Evolutionary conservation across 495 filamentous ascomycete species (phyloP).

Genomic region (Aspergillus sclerotiicarbonarius): DNA sequence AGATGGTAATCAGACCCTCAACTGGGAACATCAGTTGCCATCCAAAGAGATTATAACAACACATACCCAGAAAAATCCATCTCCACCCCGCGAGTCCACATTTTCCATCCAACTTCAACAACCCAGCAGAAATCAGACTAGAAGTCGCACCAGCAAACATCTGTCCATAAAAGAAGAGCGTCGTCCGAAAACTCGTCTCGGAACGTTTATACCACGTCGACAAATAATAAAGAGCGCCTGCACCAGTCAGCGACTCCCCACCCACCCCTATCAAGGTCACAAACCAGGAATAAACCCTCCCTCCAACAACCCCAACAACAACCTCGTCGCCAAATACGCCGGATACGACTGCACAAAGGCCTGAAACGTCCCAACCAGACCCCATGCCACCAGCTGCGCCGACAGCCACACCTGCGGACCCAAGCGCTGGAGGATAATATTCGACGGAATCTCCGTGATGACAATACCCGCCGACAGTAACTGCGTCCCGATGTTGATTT

Average conservation of each 20-base stretch:
- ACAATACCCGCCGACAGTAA: conserved; percentile 57
- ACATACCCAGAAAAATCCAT: conserved; percentile 58
- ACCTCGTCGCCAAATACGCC: conserved; percentile 49
- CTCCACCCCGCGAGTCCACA: conserved; percentile 55
- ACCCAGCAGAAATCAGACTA: conserved; percentile 50
- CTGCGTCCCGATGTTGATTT: conserved; percentile 58
- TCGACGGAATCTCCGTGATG: conserved; percentile 56
- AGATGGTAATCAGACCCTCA: conserved; percentile 52
- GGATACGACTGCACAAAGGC: conserved; percentile 53
- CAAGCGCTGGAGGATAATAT: conserved; percentile 53
- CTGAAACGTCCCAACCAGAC: conserved; percentile 57
- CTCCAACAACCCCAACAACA: conserved; percentile 57
- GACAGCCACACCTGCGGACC: conserved; percentile 56
- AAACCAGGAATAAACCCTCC: conserved; percentile 58
- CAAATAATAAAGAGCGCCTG: conserved; percentile 57
- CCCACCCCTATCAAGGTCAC: no score
- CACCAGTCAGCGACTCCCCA: no score
- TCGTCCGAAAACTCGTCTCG: conserved; percentile 54
- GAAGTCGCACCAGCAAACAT: conserved; percentile 52
- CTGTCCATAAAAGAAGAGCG: conserved; percentile 55
- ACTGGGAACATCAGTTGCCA: conserved; percentile 31
- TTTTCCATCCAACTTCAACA: conserved; percentile 50
- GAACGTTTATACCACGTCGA: conserved; percentile 59
- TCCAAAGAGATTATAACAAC: no score
- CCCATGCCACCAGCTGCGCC: conserved; percentile 57